Evolutionary conservation across 176 grass and related monocot genomes (phyloP).

Genomic region (Luzula sylvatica): DNA sequence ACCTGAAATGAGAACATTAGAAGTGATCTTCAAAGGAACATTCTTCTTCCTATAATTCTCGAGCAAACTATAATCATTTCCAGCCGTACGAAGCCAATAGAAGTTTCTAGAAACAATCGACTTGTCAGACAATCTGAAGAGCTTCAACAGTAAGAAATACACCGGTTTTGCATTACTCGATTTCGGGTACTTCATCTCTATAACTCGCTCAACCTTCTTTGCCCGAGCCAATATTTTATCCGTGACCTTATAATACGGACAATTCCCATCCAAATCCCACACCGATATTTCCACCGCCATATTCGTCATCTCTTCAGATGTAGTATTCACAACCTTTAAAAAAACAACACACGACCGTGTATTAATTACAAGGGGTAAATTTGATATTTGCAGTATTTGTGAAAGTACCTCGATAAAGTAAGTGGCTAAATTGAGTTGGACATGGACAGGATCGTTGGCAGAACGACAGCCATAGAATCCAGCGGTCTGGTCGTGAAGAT

Average conservation of each 20-base stretch:
- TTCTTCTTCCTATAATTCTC: slow-evolving; percentile 51
- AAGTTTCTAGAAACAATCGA: slow-evolving; percentile 69
- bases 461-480: slow-evolving; percentile 85
- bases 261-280: slow-evolving; percentile 73
- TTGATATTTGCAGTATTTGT: background rate
- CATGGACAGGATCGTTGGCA: slow-evolving; percentile 76
- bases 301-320: slow-evolving; percentile 37
- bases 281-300: slow-evolving; percentile 76
- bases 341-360: background rate
- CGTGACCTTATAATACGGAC: slow-evolving; percentile 63
- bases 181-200: slow-evolving; percentile 72
- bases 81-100: slow-evolving; percentile 85
- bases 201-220: slow-evolving; percentile 55
- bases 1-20: slow-evolving; percentile 41
- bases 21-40: slow-evolving; percentile 57
- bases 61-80: slow-evolving; percentile 63
- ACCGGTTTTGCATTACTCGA: slow-evolving; percentile 61
- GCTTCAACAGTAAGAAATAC: slow-evolving; percentile 87
- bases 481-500: slow-evolving; percentile 87
- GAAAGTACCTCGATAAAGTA: slow-evolving; percentile 77
- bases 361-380: too few species aligned
- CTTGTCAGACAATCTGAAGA: slow-evolving; percentile 59
- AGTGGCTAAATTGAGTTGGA: slow-evolving; percentile 77
- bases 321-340: slow-evolving; percentile 84
- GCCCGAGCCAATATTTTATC: slow-evolving; percentile 44